Conservation (phyloP, 2,329 filamentous ascomycete species). For the Venturia pyrina region DNA sequence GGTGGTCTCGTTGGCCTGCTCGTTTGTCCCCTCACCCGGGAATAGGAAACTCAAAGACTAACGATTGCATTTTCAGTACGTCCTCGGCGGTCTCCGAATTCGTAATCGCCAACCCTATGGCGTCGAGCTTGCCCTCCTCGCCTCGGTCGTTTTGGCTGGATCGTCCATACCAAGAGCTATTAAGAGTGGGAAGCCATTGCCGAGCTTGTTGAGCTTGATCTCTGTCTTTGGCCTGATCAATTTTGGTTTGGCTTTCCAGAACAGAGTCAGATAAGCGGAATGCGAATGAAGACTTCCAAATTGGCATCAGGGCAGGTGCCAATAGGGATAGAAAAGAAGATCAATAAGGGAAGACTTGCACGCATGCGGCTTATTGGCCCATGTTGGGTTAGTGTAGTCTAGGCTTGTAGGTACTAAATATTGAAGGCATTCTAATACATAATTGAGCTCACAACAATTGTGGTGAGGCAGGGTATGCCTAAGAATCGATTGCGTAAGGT, state of each 20-base stretch:
- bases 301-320: background rate
- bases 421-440: too few relatives aligned
- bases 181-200: constrained; percentile 73
- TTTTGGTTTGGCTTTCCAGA: constrained; percentile 46
- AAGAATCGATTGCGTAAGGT: too few relatives aligned
- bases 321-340: background rate
- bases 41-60: background rate
- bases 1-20: constrained; percentile 71
- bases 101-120: constrained; percentile 68
- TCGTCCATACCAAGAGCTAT: constrained; percentile 81
- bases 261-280: background rate
- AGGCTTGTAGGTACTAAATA: background rate
- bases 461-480: background rate
- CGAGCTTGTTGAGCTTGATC: constrained; percentile 66
- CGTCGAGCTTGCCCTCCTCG: constrained; percentile 78
- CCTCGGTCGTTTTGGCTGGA: constrained; percentile 74
- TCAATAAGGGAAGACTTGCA: too few relatives aligned
- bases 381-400: background rate
- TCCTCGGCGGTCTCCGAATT: constrained; percentile 71
- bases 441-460: background rate
- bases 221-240: constrained; percentile 69
- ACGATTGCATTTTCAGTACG: constrained; percentile 41
- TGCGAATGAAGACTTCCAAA: background rate
- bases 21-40: constrained; percentile 25
- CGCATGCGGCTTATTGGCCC: background rate